A percentile compares a stretch with the other conserved stretches of the same genome.
These are phyloP conservation scores for Carex kokanica DNA, from an alignment of 176 grass and related monocot species.

Conservation along the genomic window DNA sequence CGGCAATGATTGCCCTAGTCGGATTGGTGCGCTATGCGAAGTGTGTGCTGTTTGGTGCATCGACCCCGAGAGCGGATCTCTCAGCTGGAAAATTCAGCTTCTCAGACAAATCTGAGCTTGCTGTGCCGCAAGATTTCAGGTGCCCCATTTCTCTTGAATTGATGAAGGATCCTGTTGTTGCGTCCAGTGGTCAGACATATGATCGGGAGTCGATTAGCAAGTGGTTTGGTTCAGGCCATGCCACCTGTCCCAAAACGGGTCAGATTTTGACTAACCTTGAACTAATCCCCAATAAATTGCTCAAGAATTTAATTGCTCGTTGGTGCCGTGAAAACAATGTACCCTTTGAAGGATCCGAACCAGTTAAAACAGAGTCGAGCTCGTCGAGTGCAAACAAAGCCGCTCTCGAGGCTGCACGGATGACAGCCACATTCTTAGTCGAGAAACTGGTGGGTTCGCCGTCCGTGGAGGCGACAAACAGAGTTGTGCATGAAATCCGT, in stretches of 20 bases:
- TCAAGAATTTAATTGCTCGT: conserved; percentile 79
- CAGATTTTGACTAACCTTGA: conserved; percentile 54
- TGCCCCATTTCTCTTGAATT: conserved; percentile 93
- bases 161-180: conserved; percentile 81
- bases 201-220: conserved; percentile 69
- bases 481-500: conserved; percentile 85
- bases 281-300: conserved; percentile 67
- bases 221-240: conserved; percentile 76
- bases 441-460: conserved; percentile 47
- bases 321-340: conserved; percentile 89
- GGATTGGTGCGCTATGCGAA: conserved; percentile 79
- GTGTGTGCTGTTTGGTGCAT: conserved; percentile 78
- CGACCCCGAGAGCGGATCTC: conserved; percentile 51
- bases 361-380: conserved; percentile 34
- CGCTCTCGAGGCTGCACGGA: conserved; percentile 76
- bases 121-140: conserved; percentile 71
- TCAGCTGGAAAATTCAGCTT: conserved; percentile 33
- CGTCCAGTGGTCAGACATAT: conserved; percentile 85
- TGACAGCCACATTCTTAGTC: conserved; percentile 86
- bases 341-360: conserved; percentile 42
- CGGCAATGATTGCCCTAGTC: conserved; percentile 73
- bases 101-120: conserved; percentile 33
- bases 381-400: conserved; percentile 63
- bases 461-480: conserved; percentile 56
- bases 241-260: conserved; percentile 83